phyloP scores from a whole-genome alignment of 2,329 filamentous ascomycete genomes.

The Penicillium sp. region DNA sequence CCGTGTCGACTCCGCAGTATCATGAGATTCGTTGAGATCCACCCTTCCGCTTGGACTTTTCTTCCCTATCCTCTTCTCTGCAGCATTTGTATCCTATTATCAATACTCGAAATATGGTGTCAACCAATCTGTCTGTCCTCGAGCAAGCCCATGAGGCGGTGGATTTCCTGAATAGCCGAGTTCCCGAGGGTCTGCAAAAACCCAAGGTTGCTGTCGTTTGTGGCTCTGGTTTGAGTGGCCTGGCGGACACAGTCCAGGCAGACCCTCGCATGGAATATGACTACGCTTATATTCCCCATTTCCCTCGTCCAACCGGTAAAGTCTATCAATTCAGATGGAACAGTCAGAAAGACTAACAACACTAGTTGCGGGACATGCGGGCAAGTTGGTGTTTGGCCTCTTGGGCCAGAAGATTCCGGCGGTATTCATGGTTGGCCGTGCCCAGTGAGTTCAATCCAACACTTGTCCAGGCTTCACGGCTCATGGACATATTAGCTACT shows the following conservation, averaged over 20 bases:
- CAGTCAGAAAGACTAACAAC: constrained; percentile 9
- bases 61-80: neutral
- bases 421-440: constrained; percentile 64
- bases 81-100: neutral
- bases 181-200: constrained; percentile 52
- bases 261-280: constrained; percentile 54
- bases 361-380: constrained; percentile 59
- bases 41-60: neutral
- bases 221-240: constrained; percentile 63
- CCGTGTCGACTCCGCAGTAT: constrained; percentile 14
- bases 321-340: neutral
- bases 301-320: constrained; percentile 60
- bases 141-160: constrained; percentile 50
- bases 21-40: constrained; percentile 8
- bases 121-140: constrained; percentile 19
- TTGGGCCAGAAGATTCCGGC: constrained; percentile 58
- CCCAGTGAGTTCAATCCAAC: constrained; percentile 54
- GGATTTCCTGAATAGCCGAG: constrained; percentile 48
- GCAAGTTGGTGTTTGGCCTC: constrained; percentile 64
- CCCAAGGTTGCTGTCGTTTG: constrained; percentile 65
- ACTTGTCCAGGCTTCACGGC: neutral
- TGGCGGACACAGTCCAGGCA: constrained; percentile 57
- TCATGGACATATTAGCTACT: constrained; percentile 52
- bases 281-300: constrained; percentile 62
- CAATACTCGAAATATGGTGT: constrained; percentile 11